Conservation (phyloP, 345 rosid genomes). For the Gossypioides kirkii region DNA sequence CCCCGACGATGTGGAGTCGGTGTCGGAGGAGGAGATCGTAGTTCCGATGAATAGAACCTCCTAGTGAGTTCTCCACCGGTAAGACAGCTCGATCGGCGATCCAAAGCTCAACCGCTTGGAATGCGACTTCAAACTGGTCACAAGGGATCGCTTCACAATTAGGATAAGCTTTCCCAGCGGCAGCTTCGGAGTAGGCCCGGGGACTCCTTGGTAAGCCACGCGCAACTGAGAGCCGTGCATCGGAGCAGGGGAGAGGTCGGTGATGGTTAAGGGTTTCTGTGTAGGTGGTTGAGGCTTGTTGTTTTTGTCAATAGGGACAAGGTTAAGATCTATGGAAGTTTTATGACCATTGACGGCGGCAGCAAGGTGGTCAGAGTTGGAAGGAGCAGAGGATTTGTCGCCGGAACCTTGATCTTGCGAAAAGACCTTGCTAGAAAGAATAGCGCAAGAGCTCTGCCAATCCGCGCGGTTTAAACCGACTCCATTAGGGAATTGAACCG, state of each 20-base stretch:
- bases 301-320: conserved; percentile 46
- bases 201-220: conserved; percentile 96
- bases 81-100: conserved; percentile 93
- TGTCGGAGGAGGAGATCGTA: conserved; percentile 97
- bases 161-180: conserved; percentile 93
- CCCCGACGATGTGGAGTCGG: conserved; percentile 94
- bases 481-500: conserved; percentile 18
- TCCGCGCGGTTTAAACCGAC: conserved; percentile 14
- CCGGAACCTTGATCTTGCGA: conserved; percentile 15
- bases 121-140: conserved; percentile 95
- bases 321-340: conserved; percentile 39
- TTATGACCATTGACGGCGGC: conserved; percentile 25
- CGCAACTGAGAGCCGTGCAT: conserved; percentile 84
- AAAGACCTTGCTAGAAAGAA: conserved; percentile 15
- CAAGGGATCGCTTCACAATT: conserved; percentile 93
- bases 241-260: conserved; percentile 84
- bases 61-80: conserved; percentile 89
- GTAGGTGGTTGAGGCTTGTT: conserved; percentile 21
- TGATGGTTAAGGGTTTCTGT: conserved; percentile 51
- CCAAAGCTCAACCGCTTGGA: conserved; percentile 98
- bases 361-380: not conserved
- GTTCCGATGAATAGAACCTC: conserved; percentile 94
- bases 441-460: conserved; percentile 24
- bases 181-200: conserved; percentile 96
- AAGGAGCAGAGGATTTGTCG: not conserved